A percentile compares a stretch with the other conserved stretches of the same genome.
Evolutionary conservation across 805 yeast species (phyloP).

Genomic region (Ogataea ramenticola): DNA sequence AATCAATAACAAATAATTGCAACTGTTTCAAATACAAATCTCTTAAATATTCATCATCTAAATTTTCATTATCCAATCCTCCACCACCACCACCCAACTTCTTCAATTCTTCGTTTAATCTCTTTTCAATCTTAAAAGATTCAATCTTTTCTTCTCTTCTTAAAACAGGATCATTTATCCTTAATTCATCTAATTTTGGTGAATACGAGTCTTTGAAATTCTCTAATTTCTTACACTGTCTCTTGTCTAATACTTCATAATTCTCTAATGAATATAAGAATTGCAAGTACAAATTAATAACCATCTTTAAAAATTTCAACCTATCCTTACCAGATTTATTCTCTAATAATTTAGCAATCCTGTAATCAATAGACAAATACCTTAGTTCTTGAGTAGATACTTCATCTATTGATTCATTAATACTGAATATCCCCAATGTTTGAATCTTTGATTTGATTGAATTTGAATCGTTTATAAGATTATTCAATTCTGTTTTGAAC

Average conservation of each 20-base stretch:
- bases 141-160: conserved; percentile 69
- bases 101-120: conserved; percentile 36
- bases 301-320: conserved; percentile 28
- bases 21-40: conserved; percentile 50
- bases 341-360: conserved; percentile 39
- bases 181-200: conserved; percentile 35
- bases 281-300: conserved; percentile 37
- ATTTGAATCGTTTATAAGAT: not conserved
- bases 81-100: conserved; percentile 29
- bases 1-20: conserved; percentile 39
- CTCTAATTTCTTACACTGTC: conserved; percentile 32
- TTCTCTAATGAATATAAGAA: conserved; percentile 38
- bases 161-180: conserved; percentile 29
- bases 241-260: conserved; percentile 33
- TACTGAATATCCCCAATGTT: conserved; percentile 55
- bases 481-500: conserved; percentile 1
- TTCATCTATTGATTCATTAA: conserved; percentile 67
- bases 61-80: conserved; percentile 24
- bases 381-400: conserved; percentile 55
- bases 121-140: conserved; percentile 54
- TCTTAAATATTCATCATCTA: conserved; percentile 63
- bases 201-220: conserved; percentile 30
- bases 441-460: conserved; percentile 29
- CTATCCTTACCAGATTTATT: conserved; percentile 19
- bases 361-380: conserved; percentile 52